Base-by-base conservation (phyloP, 1,284 basidiomycete genomes). In the Neolentinus lepideus region DNA sequence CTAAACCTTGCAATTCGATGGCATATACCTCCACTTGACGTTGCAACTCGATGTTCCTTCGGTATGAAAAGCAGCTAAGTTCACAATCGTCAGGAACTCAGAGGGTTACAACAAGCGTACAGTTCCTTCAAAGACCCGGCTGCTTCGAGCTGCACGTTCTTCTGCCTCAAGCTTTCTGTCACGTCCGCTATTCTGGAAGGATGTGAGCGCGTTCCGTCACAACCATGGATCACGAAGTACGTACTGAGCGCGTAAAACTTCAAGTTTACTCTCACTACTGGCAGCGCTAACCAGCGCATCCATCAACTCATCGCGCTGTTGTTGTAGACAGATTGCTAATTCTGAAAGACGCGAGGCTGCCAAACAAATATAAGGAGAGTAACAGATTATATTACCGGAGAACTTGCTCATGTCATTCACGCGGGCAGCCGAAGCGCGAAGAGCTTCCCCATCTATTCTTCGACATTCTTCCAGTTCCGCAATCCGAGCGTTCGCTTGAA, bases 401-500 rank as follows among this genome's bases (percentile, higher is more conserved):
- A 64, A 62, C 24, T 59, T 53, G 58, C 63, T 63, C 51, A 65
- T 43, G 8, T 45, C 53, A 8, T 57, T 56, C 0, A 70, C 55
- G 9, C 58, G 59, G 10, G 45, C 53, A 21, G 62, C 61, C 3
- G 66, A 61, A 6, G 54, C 47, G 14, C 61, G 58, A 1, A 70
- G 59, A 0, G 65, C 59, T 27, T 61, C 56, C 21, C 63, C 61
- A 38, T 71, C 66, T 16, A 62, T 58, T 4, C 46, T 51, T 46
- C 69, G 66, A 9, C 54, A 52, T 16, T 25, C 43, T 51, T 73
- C 70, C 0, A 68, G 59, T 10, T 67, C 66, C 0, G 60, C 50
- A 16, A 69, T 54, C 1, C 71, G 68, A 27, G 56, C 61, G 54
- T 63, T 68, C 2, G 68, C 67, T 33, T 72, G 69, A 11, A 65